Evolutionary conservation across 257 asterid species (phyloP), one percentile per base, ranked within the genome.

Genomic region (Misopates orontium): DNA sequence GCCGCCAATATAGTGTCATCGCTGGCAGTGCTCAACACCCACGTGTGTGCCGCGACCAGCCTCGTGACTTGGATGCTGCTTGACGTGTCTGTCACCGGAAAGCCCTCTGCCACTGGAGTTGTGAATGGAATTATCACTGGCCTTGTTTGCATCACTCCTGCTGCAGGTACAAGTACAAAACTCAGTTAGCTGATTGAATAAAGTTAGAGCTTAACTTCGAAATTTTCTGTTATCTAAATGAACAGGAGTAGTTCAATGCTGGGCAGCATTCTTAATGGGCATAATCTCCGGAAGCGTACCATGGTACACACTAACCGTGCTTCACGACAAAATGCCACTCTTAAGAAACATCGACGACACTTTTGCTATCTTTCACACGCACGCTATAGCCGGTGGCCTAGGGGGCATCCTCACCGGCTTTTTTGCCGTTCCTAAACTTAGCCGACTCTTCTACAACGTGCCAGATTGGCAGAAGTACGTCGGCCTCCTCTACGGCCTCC

Each of bases 11-110:
- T 64, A 0, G 45, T 69, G 2, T 73, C 85, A 0, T 70, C 91
- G 19, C 48, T 85, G 68, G 92, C 92, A 45, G 69, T 83, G 40
- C 20, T 85, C 60, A 85, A 85, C 73, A 85, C 92, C 3, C 88
- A 85, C 51, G 80, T 80, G 2, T 85, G 85, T 62, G 66, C 91
- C 0, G 91, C 91, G 4, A 65, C 74, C 18, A 85, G 88, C 77
- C 72, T 83, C 60, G 66, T 85, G 18, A 79, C 83, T 15, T 85
- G 92, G 89, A 58, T 83, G 24, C 15, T 68, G 28, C 83, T 85
- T 17, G 92, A 85, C 40, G 60, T 68, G 4, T 48, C 41, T 17
- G 60, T 68, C 21, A 72, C 57, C 44, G 82, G 92, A 28, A 85
- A 82, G 72, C 77, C 92, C 40, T 76, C 89, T 0, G 82, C 78